Evolutionary conservation across 169 alveolate species (phyloP).

Genomic region (Eimeria brunetti): DNA sequence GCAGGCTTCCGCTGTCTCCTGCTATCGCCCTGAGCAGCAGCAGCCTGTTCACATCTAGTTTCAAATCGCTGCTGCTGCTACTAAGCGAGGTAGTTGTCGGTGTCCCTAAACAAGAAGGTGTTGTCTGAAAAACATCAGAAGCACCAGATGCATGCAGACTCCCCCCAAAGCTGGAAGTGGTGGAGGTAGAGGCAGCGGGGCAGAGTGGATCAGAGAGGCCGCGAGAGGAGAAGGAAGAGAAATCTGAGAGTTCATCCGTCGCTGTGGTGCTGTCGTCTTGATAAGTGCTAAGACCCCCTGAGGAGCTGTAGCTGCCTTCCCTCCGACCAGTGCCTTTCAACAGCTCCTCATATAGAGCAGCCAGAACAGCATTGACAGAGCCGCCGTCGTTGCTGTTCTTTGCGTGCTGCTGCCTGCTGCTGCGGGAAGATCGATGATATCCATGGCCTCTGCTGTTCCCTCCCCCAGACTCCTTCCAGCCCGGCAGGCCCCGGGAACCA

Average conservation of each 20-base stretch:
- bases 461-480: background rate
- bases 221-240: constrained; percentile 49
- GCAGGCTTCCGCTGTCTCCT: background rate
- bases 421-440: constrained; percentile 10
- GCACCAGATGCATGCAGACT: constrained; percentile 33
- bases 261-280: constrained; percentile 60
- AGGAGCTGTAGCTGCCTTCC: constrained; percentile 11
- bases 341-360: constrained; percentile 40
- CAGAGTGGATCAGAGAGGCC: constrained; percentile 16
- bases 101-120: background rate
- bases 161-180: constrained; percentile 8
- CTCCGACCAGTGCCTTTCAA: constrained; percentile 12
- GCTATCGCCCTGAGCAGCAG: constrained; percentile 31
- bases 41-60: background rate
- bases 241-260: constrained; percentile 38
- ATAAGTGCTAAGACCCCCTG: background rate
- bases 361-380: constrained; percentile 33
- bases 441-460: background rate
- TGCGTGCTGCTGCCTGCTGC: constrained; percentile 16
- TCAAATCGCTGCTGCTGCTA: constrained; percentile 18
- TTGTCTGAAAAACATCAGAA: background rate
- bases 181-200: background rate
- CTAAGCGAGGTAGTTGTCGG: background rate
- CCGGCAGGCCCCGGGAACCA: background rate
- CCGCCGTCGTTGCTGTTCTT: background rate